phyloP scores from a whole-genome alignment of 768 basidiomycete genomes.

The Phanerodontia chrysosporium region DNA sequence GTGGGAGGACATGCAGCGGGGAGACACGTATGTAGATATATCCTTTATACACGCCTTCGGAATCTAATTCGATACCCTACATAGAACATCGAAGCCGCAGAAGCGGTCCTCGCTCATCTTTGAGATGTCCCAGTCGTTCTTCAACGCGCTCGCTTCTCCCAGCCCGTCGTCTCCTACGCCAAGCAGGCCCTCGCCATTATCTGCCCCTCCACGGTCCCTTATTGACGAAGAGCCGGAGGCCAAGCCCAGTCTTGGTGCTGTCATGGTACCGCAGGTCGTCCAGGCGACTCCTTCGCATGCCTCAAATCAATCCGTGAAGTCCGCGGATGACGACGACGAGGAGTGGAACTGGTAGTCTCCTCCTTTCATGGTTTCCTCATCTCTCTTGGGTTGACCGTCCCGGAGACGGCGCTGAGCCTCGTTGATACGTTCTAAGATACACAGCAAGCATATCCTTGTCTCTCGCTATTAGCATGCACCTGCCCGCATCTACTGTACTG shows the following conservation, averaged over 20 bases:
- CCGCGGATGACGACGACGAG: conserved; percentile 40
- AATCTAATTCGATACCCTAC: not conserved
- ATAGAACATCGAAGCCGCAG: conserved; percentile 61
- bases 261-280: conserved; percentile 30
- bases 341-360: conserved; percentile 55
- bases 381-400: not conserved
- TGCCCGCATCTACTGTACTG: conserved; percentile 4
- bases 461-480: not conserved
- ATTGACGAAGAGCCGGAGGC: conserved; percentile 38
- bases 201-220: conserved; percentile 27
- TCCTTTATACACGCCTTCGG: not conserved
- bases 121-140: conserved; percentile 57
- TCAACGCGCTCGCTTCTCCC: conserved; percentile 40
- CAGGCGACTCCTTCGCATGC: conserved; percentile 20
- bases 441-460: not conserved
- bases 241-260: conserved; percentile 22
- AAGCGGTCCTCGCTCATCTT: conserved; percentile 65
- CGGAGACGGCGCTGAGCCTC: not conserved
- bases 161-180: conserved; percentile 23
- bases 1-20: conserved; percentile 52
- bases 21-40: conserved; percentile 44
- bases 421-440: not conserved
- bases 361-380: not conserved
- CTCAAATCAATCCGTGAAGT: not conserved
- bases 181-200: conserved; percentile 20